phyloP scores from a whole-genome alignment of 1,139 yeast species.

The Magnusiomyces tetraspermus region DNA sequence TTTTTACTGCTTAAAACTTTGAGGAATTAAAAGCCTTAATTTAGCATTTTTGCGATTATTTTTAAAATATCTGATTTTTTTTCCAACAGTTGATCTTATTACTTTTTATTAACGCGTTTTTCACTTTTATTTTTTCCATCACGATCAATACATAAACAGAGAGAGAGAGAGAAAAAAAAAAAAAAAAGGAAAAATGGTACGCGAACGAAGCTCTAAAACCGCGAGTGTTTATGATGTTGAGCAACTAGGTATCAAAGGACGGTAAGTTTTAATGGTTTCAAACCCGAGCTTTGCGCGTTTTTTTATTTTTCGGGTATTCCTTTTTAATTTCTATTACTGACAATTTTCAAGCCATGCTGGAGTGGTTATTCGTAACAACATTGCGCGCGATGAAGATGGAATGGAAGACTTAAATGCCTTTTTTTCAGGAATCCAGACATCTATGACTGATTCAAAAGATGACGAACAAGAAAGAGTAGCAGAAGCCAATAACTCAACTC shows the following conservation, averaged over 20 bases:
- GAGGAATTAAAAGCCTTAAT: no score
- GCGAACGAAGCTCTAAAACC: slow-evolving; percentile 13
- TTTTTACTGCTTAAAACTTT: no score
- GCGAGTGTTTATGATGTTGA: slow-evolving; percentile 18
- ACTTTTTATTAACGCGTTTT: no score
- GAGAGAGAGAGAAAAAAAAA: no score
- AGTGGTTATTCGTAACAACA: slow-evolving; percentile 41
- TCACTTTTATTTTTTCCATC: not conserved
- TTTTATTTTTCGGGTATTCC: no score
- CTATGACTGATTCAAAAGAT: no score
- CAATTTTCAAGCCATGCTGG: slow-evolving; percentile 36
- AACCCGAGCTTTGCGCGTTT: no score
- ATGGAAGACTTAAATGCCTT: slow-evolving; percentile 77
- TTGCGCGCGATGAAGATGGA: slow-evolving; percentile 55
- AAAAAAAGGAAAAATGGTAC: slow-evolving; percentile 13
- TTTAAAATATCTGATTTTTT: no score
- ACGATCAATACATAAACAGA: no score
- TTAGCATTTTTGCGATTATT: no score
- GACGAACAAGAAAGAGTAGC: not conserved
- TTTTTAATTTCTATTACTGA: not conserved
- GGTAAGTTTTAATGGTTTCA: slow-evolving; percentile 15
- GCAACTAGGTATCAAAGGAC: slow-evolving; percentile 20
- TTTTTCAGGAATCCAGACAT: no score
- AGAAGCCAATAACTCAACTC: not conserved
- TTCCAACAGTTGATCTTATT: no score